Percentiles rank a stretch among this genome's conserved stretches.
These are phyloP conservation scores for Lycium ferocissimum DNA, from an alignment of 257 asterid genomes.

Conservation along the genomic window DNA sequence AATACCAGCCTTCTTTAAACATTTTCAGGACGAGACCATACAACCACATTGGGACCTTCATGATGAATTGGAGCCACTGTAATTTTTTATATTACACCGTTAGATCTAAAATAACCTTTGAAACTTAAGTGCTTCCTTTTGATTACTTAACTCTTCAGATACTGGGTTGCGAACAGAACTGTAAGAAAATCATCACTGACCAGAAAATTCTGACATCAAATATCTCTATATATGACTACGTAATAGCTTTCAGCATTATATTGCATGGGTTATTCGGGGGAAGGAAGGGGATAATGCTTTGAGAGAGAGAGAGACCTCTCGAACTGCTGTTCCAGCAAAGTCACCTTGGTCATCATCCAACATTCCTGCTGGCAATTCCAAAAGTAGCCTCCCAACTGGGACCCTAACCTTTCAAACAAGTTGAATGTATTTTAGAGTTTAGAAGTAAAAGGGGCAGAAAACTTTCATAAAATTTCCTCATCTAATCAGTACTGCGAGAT, in stretches of 20 bases:
- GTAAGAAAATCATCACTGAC: background rate
- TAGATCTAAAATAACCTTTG: background rate
- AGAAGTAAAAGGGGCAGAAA: background rate
- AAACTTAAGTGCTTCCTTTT: background rate
- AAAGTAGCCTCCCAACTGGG: conserved; percentile 89
- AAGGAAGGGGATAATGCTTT: background rate
- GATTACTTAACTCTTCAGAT: background rate
- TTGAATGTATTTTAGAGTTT: conserved; percentile 33
- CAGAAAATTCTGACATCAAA: background rate
- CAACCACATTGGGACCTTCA: background rate
- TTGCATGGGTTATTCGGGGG: background rate
- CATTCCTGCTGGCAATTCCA: conserved; percentile 98
- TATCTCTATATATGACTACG: background rate
- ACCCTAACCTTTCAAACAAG: conserved; percentile 75
- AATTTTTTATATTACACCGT: background rate
- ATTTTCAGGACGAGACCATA: background rate
- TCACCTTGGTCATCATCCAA: conserved; percentile 92
- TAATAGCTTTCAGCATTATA: background rate
- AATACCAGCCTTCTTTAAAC: background rate
- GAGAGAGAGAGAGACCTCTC: conserved; percentile 66
- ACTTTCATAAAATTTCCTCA: background rate
- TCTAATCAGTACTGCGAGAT: background rate
- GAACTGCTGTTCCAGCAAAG: conserved; percentile 89
- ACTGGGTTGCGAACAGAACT: background rate
- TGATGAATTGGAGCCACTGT: background rate